Percentiles rank a stretch among this genome's conserved stretches.
These are phyloP conservation scores for Kodamaea hsintzibuensis DNA, from an alignment of 805 yeast genomes.

Conservation along the genomic window DNA sequence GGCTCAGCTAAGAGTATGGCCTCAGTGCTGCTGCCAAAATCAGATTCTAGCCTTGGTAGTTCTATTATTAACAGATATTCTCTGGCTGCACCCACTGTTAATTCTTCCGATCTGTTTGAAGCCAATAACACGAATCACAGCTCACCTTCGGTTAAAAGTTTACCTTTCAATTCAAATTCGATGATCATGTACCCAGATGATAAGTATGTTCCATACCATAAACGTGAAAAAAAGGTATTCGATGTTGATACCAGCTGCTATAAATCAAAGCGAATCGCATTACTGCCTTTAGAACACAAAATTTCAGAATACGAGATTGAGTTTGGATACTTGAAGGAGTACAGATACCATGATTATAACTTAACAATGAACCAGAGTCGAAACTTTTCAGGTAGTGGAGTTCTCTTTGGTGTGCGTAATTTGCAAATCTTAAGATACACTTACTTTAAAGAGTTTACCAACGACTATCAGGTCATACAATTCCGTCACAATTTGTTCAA, in stretches of 20 bases:
- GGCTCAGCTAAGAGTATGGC: not conserved
- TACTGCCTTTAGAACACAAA: conserved; percentile 12
- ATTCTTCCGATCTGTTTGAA: not conserved
- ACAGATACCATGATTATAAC: conserved; percentile 11
- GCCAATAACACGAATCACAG: not conserved
- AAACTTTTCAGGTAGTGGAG: conserved; percentile 5
- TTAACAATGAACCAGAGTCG: conserved; percentile 12
- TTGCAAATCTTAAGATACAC: conserved; percentile 16
- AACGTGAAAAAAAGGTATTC: conserved; percentile 14
- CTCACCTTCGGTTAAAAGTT: conserved; percentile 1
- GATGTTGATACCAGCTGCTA: conserved; percentile 14
- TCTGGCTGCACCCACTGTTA: not conserved
- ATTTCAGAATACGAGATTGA: conserved; percentile 15
- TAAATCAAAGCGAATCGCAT: conserved; percentile 6
- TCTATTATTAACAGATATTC: conserved; percentile 6
- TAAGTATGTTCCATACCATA: conserved; percentile 10
- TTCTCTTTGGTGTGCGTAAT: conserved; percentile 13
- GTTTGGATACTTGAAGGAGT: conserved; percentile 8
- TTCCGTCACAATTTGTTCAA: conserved; percentile 6
- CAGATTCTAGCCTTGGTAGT: conserved; percentile 2
- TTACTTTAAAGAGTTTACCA: conserved; percentile 17
- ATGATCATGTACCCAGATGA: conserved; percentile 10
- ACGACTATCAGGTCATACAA: conserved; percentile 11
- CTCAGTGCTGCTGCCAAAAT: conserved; percentile 1
- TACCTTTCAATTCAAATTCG: conserved; percentile 8